Evolutionary conservation across 1,139 yeast genomes (phyloP).

Genomic region (Suhomyces wounanorum): DNA sequence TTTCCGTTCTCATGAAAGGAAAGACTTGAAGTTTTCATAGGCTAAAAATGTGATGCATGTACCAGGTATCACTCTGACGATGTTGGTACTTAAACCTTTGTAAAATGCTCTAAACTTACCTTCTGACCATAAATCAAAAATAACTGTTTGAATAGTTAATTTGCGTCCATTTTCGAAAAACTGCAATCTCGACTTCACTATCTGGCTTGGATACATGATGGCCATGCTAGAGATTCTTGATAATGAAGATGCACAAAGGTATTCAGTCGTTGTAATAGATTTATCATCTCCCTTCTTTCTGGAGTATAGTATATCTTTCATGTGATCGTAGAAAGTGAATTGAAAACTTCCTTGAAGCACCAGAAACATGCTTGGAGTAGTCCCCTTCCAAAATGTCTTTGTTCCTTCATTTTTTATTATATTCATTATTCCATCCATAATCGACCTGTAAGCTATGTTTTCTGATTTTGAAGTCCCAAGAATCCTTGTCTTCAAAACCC

Average conservation of each 20-base stretch:
- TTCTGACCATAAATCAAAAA: constrained; percentile 34
- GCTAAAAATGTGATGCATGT: constrained; percentile 70
- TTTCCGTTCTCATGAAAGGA: neutral
- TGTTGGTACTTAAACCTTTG: constrained; percentile 67
- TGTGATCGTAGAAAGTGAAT: constrained; percentile 78
- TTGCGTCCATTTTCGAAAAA: constrained; percentile 33
- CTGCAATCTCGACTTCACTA: constrained; percentile 77
- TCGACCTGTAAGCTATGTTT: constrained; percentile 57
- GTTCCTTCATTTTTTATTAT: constrained; percentile 66
- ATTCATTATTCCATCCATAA: constrained; percentile 54
- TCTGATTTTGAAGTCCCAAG: constrained; percentile 56
- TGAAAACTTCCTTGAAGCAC: constrained; percentile 90
- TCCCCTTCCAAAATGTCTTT: constrained; percentile 76
- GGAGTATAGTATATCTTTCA: constrained; percentile 43
- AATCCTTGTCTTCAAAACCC: constrained; percentile 90
- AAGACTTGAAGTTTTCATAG: constrained; percentile 50
- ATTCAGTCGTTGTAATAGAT: constrained; percentile 53
- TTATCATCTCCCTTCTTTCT: constrained; percentile 11
- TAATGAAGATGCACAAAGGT: constrained; percentile 61
- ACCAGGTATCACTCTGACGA: constrained; percentile 69
- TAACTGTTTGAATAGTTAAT: constrained; percentile 24
- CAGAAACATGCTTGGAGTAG: constrained; percentile 77
- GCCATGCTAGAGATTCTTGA: constrained; percentile 73
- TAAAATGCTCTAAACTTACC: constrained; percentile 68
- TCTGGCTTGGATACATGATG: constrained; percentile 81